Base-by-base conservation (phyloP, 257 asterid genomes). In the Solanum infundibuliforme region DNA sequence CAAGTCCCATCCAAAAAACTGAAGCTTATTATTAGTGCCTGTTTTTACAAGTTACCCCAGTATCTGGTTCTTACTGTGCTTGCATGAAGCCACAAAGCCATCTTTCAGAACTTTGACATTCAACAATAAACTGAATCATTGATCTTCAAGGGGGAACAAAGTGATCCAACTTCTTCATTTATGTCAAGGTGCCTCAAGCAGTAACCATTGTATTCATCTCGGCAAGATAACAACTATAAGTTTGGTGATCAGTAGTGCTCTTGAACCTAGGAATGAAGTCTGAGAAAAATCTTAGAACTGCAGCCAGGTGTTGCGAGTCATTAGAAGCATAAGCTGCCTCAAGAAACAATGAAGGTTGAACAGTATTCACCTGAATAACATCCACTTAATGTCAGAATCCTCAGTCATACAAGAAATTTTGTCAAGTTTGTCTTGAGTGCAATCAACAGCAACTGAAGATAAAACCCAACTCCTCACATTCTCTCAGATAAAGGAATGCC, bases 181-280 rank as follows among this genome's bases (percentile, higher is more conserved):
- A 29, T 48, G 86, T 48, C 41, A 20, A 81, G 69, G 85, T 29
- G 66, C 85, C 43, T 82, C 69, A 88, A 81, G 87, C 55, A 58
- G 85, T 84, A 46, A 82, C 72, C 65, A 91, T 88, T 11, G 94
- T 60, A 84, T 83, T 93, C 96, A 95, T 92, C 90, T 94, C 96
- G 66, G 94, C 87, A 69, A 93, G 94, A 87, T 89, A 76, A 52
- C 85, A 89, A 16, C 90, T 90, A 87, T 93, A 96, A 9, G 86
- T 89, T 65, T 87, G 89, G 90, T 95, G 93, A 55, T 97, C 98
- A 16, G 98, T 27, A 39, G 94, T 93, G 92, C 73, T 91, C 94
- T 92, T 94, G 90, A 97, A 97, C 79, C 98, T 97, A 5, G 99
- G 98, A 69, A 94, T 94, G 89, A 94, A 95, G 89, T 97, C 99